Evolutionary conservation across 345 rosid genomes (phyloP).

Genomic region (Moricandia arvensis): DNA sequence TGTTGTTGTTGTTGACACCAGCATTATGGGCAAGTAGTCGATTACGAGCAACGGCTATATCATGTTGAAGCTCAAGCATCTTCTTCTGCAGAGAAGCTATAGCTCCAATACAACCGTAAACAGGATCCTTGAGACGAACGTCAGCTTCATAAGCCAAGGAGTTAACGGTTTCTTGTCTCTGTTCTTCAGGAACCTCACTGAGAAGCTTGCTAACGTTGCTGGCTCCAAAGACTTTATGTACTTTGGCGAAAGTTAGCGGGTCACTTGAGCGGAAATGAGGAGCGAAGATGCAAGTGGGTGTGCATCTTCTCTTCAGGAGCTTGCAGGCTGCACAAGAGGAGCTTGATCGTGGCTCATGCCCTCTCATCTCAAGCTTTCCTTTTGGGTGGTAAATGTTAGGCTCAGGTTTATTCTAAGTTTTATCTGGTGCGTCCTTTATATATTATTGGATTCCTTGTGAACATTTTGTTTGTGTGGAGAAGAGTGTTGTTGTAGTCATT

Average conservation of each 20-base stretch:
- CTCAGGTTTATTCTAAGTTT: conserved; percentile 17
- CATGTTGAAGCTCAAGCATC: conserved; percentile 77
- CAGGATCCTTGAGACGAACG: conserved; percentile 83
- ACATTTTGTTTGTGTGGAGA: conserved; percentile 13
- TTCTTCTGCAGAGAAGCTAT: conserved; percentile 68
- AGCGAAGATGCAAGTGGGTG: conserved; percentile 75
- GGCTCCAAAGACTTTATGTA: conserved; percentile 93
- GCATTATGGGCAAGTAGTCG: conserved; percentile 53
- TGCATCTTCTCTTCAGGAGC: conserved; percentile 76
- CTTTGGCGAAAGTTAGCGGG: conserved; percentile 67
- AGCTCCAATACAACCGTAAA: conserved; percentile 92
- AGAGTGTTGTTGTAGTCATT: conserved; percentile 21
- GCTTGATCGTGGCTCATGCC: conserved; percentile 72
- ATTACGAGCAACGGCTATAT: conserved; percentile 72
- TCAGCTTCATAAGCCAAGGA: conserved; percentile 91
- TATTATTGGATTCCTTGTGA: conserved; percentile 9
- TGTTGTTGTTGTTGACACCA: conserved; percentile 17
- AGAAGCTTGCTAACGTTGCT: conserved; percentile 96
- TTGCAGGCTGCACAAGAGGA: conserved; percentile 98
- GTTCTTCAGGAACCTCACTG: conserved; percentile 76
- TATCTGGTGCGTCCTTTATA: conserved; percentile 28
- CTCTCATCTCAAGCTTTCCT: conserved; percentile 39
- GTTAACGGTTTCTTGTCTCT: conserved; percentile 83
- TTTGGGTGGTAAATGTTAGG: conserved; percentile 30
- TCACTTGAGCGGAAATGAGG: conserved; percentile 80